Base-by-base conservation (phyloP, 2,329 filamentous ascomycete genomes). In the Cryphonectria japonica region DNA sequence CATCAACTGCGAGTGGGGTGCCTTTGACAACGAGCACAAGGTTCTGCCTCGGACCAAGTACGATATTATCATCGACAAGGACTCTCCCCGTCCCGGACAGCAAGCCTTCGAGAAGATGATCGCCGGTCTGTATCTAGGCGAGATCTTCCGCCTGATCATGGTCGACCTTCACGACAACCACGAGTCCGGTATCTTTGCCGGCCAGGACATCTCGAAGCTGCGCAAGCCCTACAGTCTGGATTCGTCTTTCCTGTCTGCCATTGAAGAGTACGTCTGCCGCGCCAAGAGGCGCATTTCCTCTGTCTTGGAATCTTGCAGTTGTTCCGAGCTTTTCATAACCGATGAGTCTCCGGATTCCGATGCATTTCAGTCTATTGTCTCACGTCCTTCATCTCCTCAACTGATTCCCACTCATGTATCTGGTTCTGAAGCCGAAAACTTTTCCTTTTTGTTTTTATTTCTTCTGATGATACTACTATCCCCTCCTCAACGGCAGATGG, bases 101-200 rank as follows among this genome's bases (percentile, higher is more conserved):
- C 95, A 98, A 83, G 91, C 93, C 1, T 98, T 98, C 76, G 95
- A 98, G 84, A 98, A 98, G 85, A 98, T 98, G 93, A 95, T 97
- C 79, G 94, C 95, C 2, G 95, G 95, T 74, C 87, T 98, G 65
- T 98, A 98, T 80, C 88, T 98, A 1, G 95, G 95, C 75, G 95
- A 98, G 82, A 92, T 98, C 78, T 97, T 97, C 88, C 93, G 95
- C 71, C 87, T 97, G 65, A 90, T 95, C 69, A 84, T 98, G 69
- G 85, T 97, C 26, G 95, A 97, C 77, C 85, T 98, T 63, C 90
- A 97, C 80, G 92, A 97, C 77, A 93, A 90, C 80, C 88, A 89
- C 76, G 87, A 91, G 74, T 84, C 89, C 61, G 85, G 92, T 75
- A 90, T 99, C 75, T 98, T 99, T 80, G 88, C 92, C 76, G 88